A percentile compares a stretch with the other conserved stretches of the same genome.
Evolutionary conservation across 257 asterid genomes (phyloP).

Genomic region (Primulina tabacum): DNA sequence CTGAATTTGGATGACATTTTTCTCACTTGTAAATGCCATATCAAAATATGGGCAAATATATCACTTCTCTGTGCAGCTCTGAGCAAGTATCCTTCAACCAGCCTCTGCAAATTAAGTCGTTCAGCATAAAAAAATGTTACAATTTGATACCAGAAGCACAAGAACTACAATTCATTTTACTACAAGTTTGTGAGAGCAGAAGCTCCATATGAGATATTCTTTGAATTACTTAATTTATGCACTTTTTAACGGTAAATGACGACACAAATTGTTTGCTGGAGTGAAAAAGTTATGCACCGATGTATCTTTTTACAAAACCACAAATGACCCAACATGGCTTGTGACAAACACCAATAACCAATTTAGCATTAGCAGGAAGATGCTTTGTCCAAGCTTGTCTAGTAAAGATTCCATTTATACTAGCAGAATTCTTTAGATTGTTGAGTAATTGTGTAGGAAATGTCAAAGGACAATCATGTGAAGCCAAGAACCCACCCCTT

Average conservation of each 20-base stretch:
- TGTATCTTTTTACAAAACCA: conserved; percentile 13
- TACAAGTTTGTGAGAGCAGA: background rate
- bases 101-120: conserved; percentile 56
- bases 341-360: background rate
- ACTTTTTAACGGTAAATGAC: conserved; percentile 3
- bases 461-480: conserved; percentile 18
- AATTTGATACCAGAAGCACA: conserved; percentile 21
- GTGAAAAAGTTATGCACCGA: conserved; percentile 3
- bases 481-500: conserved; percentile 60
- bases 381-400: conserved; percentile 2
- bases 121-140: conserved; percentile 21
- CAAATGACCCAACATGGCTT: background rate
- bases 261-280: background rate
- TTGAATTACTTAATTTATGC: conserved; percentile 1
- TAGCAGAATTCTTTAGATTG: conserved; percentile 6
- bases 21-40: conserved; percentile 95
- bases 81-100: conserved; percentile 96
- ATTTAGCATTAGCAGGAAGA: conserved; percentile 15
- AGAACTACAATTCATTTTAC: background rate
- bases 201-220: background rate
- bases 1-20: background rate
- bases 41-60: conserved; percentile 90
- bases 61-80: conserved; percentile 98
- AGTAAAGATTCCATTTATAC: conserved; percentile 8
- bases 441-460: conserved; percentile 11